Percentiles rank a stretch among this genome's conserved stretches.
Conservation (phyloP, 225 moss, liverwort and hornwort genomes). For the Bryum argenteum region DNA sequence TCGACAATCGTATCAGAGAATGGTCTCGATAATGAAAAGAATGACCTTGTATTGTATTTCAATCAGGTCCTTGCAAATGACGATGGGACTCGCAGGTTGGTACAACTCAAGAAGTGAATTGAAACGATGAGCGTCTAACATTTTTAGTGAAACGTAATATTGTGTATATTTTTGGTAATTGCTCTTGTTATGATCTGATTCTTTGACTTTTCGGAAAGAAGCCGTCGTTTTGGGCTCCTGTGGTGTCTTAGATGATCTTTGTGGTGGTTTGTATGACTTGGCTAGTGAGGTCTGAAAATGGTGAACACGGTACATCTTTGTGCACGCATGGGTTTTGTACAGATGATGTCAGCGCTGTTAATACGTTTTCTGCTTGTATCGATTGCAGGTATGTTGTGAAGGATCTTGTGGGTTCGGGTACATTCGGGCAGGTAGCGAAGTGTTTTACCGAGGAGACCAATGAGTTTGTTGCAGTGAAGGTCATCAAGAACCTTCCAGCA, state of each 20-base stretch:
- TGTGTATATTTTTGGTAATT: background rate
- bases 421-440: conserved; percentile 97
- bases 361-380: conserved; percentile 17
- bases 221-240: background rate
- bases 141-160: too few relatives aligned
- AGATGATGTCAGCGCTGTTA: conserved; percentile 12
- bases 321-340: background rate
- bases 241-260: background rate
- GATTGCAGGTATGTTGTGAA: conserved; percentile 83
- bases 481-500: conserved; percentile 89
- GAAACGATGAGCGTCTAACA: too few relatives aligned
- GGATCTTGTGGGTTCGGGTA: conserved; percentile 86
- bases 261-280: background rate
- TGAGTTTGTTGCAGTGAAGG: conserved; percentile 85
- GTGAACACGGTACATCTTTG: background rate
- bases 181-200: background rate
- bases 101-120: background rate
- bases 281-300: background rate
- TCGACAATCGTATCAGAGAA: conserved; percentile 46
- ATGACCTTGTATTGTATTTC: conserved; percentile 59
- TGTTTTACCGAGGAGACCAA: conserved; percentile 77
- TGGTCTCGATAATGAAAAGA: conserved; percentile 54
- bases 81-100: conserved; percentile 63
- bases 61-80: conserved; percentile 55
- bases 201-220: background rate